A percentile compares a stretch with the other conserved stretches of the same genome.
These are phyloP conservation scores for Eimeria maxima DNA, from an alignment of 169 alveolate species.

Conservation along the genomic window DNA sequence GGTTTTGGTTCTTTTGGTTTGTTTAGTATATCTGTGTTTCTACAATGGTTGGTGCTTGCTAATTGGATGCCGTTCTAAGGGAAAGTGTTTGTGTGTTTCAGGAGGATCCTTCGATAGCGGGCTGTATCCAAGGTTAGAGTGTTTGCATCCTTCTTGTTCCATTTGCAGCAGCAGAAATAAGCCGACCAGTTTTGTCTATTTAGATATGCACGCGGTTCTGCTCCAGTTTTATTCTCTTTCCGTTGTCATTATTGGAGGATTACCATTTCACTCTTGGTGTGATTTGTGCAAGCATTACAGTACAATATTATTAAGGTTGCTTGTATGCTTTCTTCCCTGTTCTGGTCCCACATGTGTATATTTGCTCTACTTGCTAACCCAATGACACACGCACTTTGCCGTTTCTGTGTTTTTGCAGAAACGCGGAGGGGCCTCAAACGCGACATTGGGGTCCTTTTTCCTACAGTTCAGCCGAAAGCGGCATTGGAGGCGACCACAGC, in stretches of 20 bases:
- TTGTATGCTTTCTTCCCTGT: too few relatives aligned
- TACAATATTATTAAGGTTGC: too few relatives aligned
- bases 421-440: not conserved
- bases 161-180: not conserved
- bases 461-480: not conserved
- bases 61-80: not conserved
- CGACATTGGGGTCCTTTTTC: not conserved
- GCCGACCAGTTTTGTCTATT: not conserved
- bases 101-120: not conserved
- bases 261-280: too few relatives aligned
- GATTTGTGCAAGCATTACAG: too few relatives aligned
- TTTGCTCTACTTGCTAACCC: too few relatives aligned
- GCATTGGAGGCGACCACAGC: conserved; percentile 14
- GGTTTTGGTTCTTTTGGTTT: not conserved
- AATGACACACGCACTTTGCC: not conserved
- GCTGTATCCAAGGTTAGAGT: not conserved
- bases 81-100: not conserved
- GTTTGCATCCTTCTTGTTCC: not conserved
- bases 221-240: too few relatives aligned
- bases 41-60: not conserved
- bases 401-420: not conserved
- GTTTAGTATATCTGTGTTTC: not conserved
- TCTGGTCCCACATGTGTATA: too few relatives aligned
- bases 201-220: too few relatives aligned
- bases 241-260: too few relatives aligned